A percentile compares a stretch with the other conserved stretches of the same genome.
Evolutionary conservation across 2,329 filamentous ascomycete species (phyloP).

Genomic region (Phialophora expanda): DNA sequence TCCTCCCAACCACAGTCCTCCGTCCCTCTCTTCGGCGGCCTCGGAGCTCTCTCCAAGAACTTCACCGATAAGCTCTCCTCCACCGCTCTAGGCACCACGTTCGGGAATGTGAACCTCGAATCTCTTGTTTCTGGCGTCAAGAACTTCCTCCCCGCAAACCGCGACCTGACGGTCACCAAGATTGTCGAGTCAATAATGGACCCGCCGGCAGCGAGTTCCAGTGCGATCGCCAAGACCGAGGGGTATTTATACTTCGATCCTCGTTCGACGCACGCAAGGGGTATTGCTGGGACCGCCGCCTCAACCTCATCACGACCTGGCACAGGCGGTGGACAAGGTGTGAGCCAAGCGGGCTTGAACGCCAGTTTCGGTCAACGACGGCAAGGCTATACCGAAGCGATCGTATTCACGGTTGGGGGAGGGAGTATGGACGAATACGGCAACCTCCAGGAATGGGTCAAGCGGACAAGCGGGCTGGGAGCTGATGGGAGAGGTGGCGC

Average conservation of each 20-base stretch:
- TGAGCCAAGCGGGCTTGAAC: slow-evolving; percentile 49
- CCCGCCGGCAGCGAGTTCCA: slow-evolving; percentile 83
- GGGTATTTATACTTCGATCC: slow-evolving; percentile 98
- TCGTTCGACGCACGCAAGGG: slow-evolving; percentile 86
- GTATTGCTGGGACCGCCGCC: slow-evolving; percentile 79
- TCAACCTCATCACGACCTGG: slow-evolving; percentile 53
- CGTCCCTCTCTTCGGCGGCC: slow-evolving; percentile 81
- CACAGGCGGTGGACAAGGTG: slow-evolving; percentile 45
- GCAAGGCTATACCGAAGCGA: slow-evolving; percentile 86
- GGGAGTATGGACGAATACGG: slow-evolving; percentile 99
- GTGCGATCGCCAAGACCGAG: slow-evolving; percentile 94
- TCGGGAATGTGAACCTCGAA: slow-evolving; percentile 84
- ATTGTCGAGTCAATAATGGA: slow-evolving; percentile 99
- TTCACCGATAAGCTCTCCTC: slow-evolving; percentile 95
- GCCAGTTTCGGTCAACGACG: slow-evolving; percentile 90
- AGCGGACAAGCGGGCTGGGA: slow-evolving; percentile 68
- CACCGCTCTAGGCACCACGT: slow-evolving; percentile 78
- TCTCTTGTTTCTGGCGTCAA: slow-evolving; percentile 94
- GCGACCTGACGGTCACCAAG: slow-evolving; percentile 94
- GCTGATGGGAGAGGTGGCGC: slow-evolving; percentile 50
- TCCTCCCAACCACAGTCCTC: slow-evolving; percentile 59
- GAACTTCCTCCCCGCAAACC: slow-evolving; percentile 95
- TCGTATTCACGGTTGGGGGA: slow-evolving; percentile 94
- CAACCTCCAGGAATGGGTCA: slow-evolving; percentile 95
- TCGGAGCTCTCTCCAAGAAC: slow-evolving; percentile 87